Evolutionary conservation across 192 early-diverging fungal species (phyloP).

Genomic region (Cetraspora pellucida): DNA sequence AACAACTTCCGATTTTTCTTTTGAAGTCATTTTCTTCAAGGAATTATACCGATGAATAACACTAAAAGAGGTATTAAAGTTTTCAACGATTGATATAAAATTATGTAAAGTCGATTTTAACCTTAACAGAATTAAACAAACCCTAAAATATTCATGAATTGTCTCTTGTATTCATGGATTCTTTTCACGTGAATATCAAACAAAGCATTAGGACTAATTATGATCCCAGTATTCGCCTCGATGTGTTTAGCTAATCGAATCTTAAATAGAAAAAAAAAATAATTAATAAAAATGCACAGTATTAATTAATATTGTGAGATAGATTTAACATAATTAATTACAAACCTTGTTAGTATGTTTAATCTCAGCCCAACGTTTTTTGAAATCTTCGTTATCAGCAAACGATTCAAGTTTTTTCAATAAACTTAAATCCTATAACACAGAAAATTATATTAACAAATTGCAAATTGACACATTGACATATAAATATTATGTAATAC

Average conservation of each 20-base stretch:
- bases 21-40: conserved; percentile 78
- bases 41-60: conserved; percentile 93
- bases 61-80: conserved; percentile 36
- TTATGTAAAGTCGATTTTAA: no score
- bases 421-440: conserved; percentile 63
- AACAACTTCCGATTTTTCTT: conserved; percentile 66
- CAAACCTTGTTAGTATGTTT: conserved; percentile 87
- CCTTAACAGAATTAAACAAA: conserved; percentile 28
- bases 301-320: background rate
- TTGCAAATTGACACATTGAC: background rate
- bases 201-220: conserved; percentile 84
- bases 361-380: conserved; percentile 84
- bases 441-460: background rate
- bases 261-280: background rate
- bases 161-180: conserved; percentile 99
- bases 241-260: conserved; percentile 84
- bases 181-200: conserved; percentile 99
- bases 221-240: conserved; percentile 64
- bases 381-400: conserved; percentile 71
- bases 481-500: background rate
- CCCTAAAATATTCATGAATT: conserved; percentile 97
- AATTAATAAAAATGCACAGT: background rate
- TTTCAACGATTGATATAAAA: no score
- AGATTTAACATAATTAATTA: background rate
- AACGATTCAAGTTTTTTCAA: conserved; percentile 65